Conservation (phyloP, 305 asterid genomes). For the Fraxinus nigra region DNA sequence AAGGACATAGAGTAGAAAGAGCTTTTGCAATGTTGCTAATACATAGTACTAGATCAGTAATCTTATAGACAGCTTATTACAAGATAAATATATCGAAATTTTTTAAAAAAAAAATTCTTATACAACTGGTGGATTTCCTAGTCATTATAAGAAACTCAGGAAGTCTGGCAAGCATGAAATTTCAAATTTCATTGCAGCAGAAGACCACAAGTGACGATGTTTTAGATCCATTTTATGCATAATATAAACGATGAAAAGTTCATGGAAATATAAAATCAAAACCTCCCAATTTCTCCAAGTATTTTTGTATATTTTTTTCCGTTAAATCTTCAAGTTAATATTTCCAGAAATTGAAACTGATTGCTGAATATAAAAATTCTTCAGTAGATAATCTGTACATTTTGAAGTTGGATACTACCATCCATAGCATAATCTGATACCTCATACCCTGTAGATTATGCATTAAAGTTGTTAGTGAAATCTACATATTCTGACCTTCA, state of each 20-base stretch:
- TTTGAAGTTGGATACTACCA: background rate
- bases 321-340: background rate
- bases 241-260: background rate
- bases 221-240: background rate
- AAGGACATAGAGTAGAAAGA: background rate
- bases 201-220: background rate
- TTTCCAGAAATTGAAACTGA: background rate
- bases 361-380: background rate
- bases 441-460: background rate
- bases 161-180: no score
- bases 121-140: no score
- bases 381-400: background rate
- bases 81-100: no score
- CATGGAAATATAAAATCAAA: background rate
- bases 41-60: background rate
- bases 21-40: background rate
- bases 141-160: no score
- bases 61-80: background rate
- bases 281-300: background rate
- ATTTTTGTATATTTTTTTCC: background rate
- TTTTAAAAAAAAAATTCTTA: no score
- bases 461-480: background rate
- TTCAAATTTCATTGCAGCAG: background rate
- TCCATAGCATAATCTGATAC: background rate
- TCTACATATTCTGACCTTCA: background rate